Evolutionary conservation across 2,329 filamentous ascomycete genomes (phyloP).

Genomic region (Ophiocordyceps robertsii): DNA sequence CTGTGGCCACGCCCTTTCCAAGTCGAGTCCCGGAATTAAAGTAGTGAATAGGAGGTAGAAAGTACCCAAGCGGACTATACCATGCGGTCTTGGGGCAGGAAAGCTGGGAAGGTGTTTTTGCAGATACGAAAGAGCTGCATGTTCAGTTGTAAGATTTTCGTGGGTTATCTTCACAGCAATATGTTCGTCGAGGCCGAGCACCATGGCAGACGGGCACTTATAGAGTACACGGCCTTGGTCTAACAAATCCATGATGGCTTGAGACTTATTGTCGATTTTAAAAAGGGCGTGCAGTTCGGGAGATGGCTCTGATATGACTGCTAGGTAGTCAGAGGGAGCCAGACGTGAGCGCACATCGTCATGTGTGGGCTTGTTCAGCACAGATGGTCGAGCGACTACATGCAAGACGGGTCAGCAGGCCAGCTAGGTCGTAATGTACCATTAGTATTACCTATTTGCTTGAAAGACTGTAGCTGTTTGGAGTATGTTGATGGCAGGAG

Average conservation of each 20-base stretch:
- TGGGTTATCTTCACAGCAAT: conserved; percentile 5
- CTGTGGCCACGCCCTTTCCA: conserved; percentile 4
- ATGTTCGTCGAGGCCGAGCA: conserved; percentile 3
- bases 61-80: conserved; percentile 4
- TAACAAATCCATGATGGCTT: conserved; percentile 4
- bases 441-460: not conserved
- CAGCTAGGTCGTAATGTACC: not conserved
- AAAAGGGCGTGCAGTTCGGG: conserved; percentile 1
- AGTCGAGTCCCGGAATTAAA: conserved; percentile 4
- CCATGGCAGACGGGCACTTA: conserved; percentile 3
- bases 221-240: conserved; percentile 4
- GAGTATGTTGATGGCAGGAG: conserved; percentile 1
- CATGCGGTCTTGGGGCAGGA: conserved; percentile 4
- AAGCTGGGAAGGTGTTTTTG: conserved; percentile 4
- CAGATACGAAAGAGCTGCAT: conserved; percentile 4
- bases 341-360: conserved; percentile 2
- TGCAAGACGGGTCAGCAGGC: not conserved
- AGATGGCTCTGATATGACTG: conserved; percentile 2
- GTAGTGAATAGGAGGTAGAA: conserved; percentile 5
- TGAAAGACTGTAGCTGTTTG: not conserved
- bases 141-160: conserved; percentile 3
- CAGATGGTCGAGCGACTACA: not conserved
- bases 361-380: conserved; percentile 1
- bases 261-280: conserved; percentile 1
- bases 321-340: conserved; percentile 1